Percentiles rank a stretch among this genome's conserved stretches.
These are phyloP conservation scores for Eucalyptus pumila DNA, from an alignment of 345 rosid species.

Conservation along the genomic window DNA sequence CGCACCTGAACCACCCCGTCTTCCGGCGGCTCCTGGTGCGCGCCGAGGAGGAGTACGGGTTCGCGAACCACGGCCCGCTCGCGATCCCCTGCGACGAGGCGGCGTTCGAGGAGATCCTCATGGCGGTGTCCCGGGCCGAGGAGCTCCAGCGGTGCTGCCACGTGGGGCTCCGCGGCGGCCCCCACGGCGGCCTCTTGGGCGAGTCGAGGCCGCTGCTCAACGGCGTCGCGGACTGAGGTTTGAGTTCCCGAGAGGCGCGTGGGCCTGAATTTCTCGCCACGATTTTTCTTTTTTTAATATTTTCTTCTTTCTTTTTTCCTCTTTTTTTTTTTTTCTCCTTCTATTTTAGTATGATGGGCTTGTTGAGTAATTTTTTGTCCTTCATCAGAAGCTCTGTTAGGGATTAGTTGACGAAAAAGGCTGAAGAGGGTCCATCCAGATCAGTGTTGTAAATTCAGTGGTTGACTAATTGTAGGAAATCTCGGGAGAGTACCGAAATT, in stretches of 20 bases:
- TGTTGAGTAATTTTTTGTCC: neutral
- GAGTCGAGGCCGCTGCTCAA: constrained; percentile 67
- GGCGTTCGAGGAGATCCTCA: constrained; percentile 61
- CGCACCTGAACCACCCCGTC: constrained; percentile 77
- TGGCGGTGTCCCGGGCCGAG: constrained; percentile 28
- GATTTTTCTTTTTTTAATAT: neutral
- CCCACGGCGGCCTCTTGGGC: neutral
- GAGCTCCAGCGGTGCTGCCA: constrained; percentile 53
- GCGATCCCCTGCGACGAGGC: constrained; percentile 80
- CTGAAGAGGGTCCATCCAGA: neutral
- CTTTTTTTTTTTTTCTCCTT: too few relatives aligned
- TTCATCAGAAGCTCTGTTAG: neutral
- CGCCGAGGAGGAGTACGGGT: constrained; percentile 90
- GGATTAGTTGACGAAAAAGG: neutral
- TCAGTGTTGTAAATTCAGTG: constrained; percentile 13
- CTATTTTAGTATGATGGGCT: neutral
- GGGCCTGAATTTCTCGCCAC: neutral
- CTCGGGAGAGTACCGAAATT: neutral
- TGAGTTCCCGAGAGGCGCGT: neutral
- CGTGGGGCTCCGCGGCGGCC: constrained; percentile 10
- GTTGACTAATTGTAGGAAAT: constrained; percentile 2
- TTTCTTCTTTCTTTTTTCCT: neutral
- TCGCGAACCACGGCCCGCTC: constrained; percentile 53
- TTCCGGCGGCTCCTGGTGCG: constrained; percentile 47
- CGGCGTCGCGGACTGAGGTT: constrained; percentile 14